A percentile compares a stretch with the other conserved stretches of the same genome.
These are phyloP conservation scores for Lecanicillium sp. DNA, from an alignment of 2,329 filamentous ascomycete genomes.

Conservation along the genomic window DNA sequence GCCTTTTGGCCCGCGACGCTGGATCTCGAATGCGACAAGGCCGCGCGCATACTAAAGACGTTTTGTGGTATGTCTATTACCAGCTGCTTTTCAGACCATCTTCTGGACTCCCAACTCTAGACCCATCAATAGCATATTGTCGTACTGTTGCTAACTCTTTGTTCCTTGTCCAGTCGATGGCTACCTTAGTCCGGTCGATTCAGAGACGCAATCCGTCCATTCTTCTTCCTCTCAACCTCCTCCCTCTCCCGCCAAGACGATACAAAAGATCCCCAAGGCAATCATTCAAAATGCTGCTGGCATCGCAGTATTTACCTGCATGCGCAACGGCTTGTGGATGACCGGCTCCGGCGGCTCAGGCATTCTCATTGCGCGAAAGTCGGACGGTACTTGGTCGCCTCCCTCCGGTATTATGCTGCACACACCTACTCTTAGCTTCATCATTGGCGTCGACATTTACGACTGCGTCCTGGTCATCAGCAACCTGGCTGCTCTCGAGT, in stretches of 20 bases:
- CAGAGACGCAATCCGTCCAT: constrained; percentile 19
- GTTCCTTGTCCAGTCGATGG: constrained; percentile 39
- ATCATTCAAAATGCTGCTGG: constrained; percentile 87
- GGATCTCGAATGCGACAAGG: constrained; percentile 87
- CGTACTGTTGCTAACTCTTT: constrained; percentile 10
- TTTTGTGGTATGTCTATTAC: constrained; percentile 67
- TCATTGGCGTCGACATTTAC: constrained; percentile 90
- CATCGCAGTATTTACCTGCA: constrained; percentile 88
- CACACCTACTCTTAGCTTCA: constrained; percentile 80
- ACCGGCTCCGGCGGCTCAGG: constrained; percentile 87
- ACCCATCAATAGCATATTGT: not conserved
- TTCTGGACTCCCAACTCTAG: too few species aligned
- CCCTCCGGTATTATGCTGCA: constrained; percentile 88
- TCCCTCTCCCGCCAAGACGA: constrained; percentile 45
- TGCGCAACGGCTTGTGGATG: constrained; percentile 88
- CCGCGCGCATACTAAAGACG: constrained; percentile 78
- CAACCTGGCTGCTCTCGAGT: constrained; percentile 72
- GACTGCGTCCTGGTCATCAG: constrained; percentile 94
- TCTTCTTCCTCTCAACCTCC: constrained; percentile 25
- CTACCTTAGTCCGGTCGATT: constrained; percentile 40
- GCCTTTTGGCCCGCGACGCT: constrained; percentile 80
- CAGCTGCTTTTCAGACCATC: not conserved
- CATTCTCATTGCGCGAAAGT: constrained; percentile 73
- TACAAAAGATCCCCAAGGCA: constrained; percentile 76
- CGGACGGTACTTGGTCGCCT: constrained; percentile 84